Evolutionary conservation across 116 monocot genomes (phyloP), one percentile per base, ranked within the genome.

Genomic region (Posidonia oceanica): DNA sequence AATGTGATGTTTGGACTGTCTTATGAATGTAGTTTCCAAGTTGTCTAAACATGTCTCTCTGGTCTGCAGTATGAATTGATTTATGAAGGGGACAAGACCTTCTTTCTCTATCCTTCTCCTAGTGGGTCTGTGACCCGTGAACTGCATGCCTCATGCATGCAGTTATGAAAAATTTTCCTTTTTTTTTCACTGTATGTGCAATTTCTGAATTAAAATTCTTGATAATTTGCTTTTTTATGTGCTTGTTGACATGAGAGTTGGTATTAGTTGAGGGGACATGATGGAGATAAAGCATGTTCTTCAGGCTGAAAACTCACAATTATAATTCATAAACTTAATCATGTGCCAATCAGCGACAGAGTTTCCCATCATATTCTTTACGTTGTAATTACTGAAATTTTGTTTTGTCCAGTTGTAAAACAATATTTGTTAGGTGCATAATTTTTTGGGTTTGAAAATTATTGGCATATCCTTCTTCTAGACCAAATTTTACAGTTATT

Each of bases 181-280:
- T 48, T 12, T 12, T 48, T 7, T 48, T 7, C 11, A 8, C 44
- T 44, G 44, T 8, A 44, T 48, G 48, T 48, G 48, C 12, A 7
- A 8, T 8, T 48, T 12, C 7, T 7, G 48, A 48, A 48, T 10
- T 61, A 8, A 60, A 20, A 22, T 60, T 60, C 11, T 60, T 3
- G 20, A 14, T 60, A 22, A 20, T 60, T 60, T 64, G 4, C 2
- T 68, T 53, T 1, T 36, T 20, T 68, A 38, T 29, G 68, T 29
- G n/a, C 52, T 23, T 68, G 23, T 68, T 68, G 68, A 6, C 68
- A 36, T 29, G 48, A 53, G 68, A 10, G 16, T 53, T 53, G 48
- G 68, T 68, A 23, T 68, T 36, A 36, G 68, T 68, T 68, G 4
- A 41, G 52, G 68, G 21, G 68, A 68, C 68, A 68, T 40, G 12